A percentile compares a stretch with the other conserved stretches of the same genome.
phyloP scores from a whole-genome alignment of 257 asterid species.

The Euphrasia confusa region DNA sequence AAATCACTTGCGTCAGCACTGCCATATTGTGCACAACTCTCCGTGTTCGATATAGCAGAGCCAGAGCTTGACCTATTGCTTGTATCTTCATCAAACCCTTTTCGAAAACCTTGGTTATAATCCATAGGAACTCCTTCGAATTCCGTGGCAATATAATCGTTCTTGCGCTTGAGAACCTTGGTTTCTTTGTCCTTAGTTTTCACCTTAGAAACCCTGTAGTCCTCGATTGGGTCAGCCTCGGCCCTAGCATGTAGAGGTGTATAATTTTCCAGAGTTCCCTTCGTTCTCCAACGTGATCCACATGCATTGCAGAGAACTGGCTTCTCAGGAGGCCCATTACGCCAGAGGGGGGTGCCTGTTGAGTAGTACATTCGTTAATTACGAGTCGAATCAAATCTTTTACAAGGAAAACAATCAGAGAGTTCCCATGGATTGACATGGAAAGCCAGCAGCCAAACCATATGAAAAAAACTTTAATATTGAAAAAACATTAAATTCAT shows the following conservation, averaged over 20 bases:
- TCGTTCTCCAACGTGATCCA: constrained; percentile 99
- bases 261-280: constrained; percentile 84
- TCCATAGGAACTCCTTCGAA: constrained; percentile 34
- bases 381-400: constrained; percentile 21
- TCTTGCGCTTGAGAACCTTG: constrained; percentile 64
- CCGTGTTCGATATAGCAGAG: constrained; percentile 88
- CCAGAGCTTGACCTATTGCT: constrained; percentile 98
- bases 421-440: no score
- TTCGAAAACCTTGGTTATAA: constrained; percentile 49
- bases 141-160: constrained; percentile 39
- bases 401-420: not conserved
- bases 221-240: constrained; percentile 70
- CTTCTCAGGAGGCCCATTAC: constrained; percentile 99
- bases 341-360: constrained; percentile 98
- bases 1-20: constrained; percentile 85
- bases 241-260: constrained; percentile 93
- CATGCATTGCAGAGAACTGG: constrained; percentile 98
- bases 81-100: constrained; percentile 67
- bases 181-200: constrained; percentile 62
- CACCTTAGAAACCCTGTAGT: constrained; percentile 52
- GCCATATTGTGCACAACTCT: constrained; percentile 81
- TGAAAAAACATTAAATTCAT: constrained; percentile 5
- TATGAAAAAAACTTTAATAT: no score
- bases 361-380: constrained; percentile 18
- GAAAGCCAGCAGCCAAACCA: no score